Conservation (phyloP, 768 basidiomycete genomes). For the Hygrophorus russula region DNA sequence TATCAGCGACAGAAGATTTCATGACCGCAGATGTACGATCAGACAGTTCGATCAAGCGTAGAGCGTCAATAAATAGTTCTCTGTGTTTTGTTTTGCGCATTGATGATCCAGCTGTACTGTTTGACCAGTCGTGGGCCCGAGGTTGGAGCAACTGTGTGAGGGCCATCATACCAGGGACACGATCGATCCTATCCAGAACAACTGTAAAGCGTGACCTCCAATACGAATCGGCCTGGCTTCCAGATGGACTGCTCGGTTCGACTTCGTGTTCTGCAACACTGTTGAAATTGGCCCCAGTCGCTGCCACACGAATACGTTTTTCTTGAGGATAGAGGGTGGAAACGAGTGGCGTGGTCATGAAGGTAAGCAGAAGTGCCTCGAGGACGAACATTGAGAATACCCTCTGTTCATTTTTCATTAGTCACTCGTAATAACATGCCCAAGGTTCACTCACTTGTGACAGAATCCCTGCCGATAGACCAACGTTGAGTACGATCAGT, state of each 20-base stretch:
- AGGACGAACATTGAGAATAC: slow-evolving; percentile 97
- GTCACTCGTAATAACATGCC: neutral
- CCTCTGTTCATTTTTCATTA: slow-evolving; percentile 18
- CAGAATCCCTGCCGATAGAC: slow-evolving; percentile 71
- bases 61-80: slow-evolving; percentile 38
- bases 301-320: slow-evolving; percentile 36
- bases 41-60: slow-evolving; percentile 78
- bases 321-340: slow-evolving; percentile 56
- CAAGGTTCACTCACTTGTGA: slow-evolving; percentile 27
- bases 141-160: slow-evolving; percentile 41
- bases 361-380: slow-evolving; percentile 71
- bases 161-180: slow-evolving; percentile 83
- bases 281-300: slow-evolving; percentile 35
- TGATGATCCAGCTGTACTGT: neutral
- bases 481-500: slow-evolving; percentile 93
- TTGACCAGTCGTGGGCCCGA: slow-evolving; percentile 8
- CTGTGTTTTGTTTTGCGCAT: neutral
- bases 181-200: slow-evolving; percentile 84
- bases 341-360: slow-evolving; percentile 76
- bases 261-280: slow-evolving; percentile 30
- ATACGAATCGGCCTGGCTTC: slow-evolving; percentile 7
- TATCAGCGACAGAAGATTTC: slow-evolving; percentile 64
- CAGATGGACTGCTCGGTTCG: slow-evolving; percentile 8
- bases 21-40: slow-evolving; percentile 86
- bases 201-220: slow-evolving; percentile 63